Conservation (phyloP, 768 basidiomycete species). For the Collybia sp. region DNA sequence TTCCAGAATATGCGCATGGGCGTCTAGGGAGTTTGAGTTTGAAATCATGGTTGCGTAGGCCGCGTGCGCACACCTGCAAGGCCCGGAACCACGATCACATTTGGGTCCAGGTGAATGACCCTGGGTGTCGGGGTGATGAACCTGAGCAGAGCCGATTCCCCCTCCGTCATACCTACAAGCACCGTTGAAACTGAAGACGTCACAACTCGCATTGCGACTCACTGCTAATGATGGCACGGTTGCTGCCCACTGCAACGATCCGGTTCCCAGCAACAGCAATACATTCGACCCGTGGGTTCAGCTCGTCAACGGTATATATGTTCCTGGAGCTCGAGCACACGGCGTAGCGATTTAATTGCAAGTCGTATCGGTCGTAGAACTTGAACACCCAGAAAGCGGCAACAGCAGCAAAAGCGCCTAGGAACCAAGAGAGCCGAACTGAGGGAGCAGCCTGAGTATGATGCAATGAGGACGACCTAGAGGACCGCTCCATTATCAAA, state of each 20-base stretch:
- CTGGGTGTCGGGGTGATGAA: constrained; percentile 1
- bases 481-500: too few relatives aligned
- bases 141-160: constrained; percentile 3
- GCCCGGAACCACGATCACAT: constrained; percentile 63
- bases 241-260: constrained; percentile 44
- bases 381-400: constrained; percentile 9
- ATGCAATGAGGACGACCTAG: too few relatives aligned
- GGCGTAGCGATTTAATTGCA: constrained; percentile 31
- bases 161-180: neutral
- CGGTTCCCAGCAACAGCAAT: constrained; percentile 45
- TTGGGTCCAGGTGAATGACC: constrained; percentile 12
- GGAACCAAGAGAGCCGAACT: constrained; percentile 6
- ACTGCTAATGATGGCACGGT: constrained; percentile 26
- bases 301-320: constrained; percentile 69
- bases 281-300: constrained; percentile 51
- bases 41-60: neutral
- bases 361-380: constrained; percentile 23
- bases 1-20: constrained; percentile 74
- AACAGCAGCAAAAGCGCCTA: constrained; percentile 6
- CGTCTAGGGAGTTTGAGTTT: constrained; percentile 35
- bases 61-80: constrained; percentile 60
- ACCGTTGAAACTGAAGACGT: constrained; percentile 9
- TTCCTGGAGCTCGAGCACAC: constrained; percentile 48
- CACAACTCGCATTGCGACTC: neutral
- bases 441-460: neutral